Conservation (phyloP, 2,329 filamentous ascomycete genomes). For the Pseudopithomyces chartarum region DNA sequence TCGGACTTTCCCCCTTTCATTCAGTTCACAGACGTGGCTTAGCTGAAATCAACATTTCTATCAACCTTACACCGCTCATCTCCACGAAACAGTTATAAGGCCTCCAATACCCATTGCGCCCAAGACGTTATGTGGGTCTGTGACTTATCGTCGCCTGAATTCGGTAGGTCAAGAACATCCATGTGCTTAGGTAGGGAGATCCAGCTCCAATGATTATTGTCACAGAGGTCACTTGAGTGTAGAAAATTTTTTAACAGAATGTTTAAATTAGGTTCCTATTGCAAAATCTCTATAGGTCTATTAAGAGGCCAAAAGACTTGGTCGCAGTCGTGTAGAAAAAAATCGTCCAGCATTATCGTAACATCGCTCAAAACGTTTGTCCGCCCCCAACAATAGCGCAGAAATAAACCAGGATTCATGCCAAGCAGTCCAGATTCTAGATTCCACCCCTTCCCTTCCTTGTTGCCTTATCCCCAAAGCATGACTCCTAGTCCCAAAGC, state of each 20-base stretch:
- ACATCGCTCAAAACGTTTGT: not conserved
- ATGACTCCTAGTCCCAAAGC: slow-evolving; percentile 33
- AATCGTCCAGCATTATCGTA: not conserved
- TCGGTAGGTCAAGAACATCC: too few relatives aligned
- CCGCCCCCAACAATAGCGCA: not conserved
- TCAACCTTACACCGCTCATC: too few relatives aligned
- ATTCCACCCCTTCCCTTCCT: not conserved
- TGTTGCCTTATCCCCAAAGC: slow-evolving; percentile 22
- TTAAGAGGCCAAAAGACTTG: not conserved
- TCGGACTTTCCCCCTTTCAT: not conserved
- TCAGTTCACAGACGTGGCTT: not conserved
- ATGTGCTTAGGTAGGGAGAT: too few relatives aligned
- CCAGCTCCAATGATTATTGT: too few relatives aligned
- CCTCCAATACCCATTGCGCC: too few relatives aligned
- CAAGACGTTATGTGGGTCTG: too few relatives aligned
- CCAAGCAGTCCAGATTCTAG: not conserved
- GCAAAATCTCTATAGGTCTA: not conserved
- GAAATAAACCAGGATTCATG: not conserved
- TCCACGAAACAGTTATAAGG: too few relatives aligned
- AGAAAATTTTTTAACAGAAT: too few relatives aligned
- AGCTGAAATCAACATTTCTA: not conserved
- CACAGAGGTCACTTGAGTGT: too few relatives aligned
- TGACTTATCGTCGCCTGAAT: too few relatives aligned
- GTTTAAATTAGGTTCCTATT: not conserved
- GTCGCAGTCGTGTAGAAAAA: not conserved